Base-by-base conservation (phyloP, 768 basidiomycete species). In the Trametes gibbosa region DNA sequence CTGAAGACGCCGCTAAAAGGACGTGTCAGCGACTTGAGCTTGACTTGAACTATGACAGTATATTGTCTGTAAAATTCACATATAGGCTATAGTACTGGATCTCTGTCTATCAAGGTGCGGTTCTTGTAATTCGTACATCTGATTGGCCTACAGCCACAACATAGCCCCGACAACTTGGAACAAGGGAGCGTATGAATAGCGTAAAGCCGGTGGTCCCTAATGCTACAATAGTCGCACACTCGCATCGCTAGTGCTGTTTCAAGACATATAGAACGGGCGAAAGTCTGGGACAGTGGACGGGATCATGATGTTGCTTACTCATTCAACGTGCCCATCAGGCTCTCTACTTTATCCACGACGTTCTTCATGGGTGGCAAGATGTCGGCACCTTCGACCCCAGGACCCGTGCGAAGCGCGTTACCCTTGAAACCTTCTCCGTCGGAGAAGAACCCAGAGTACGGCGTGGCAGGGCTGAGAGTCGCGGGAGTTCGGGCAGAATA, bases 401-500 rank as follows among this genome's bases (percentile, higher is more conserved):
- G n/a, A n/a, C 21, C 37, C 14, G 16, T 24, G 25, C 41, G 16
- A 3, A 40, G 43, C 5, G 34, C 21, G 21, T 21, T 17, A 9
- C 53, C 60, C 24, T 68, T 69, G 58, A 71, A 71, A 35, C 63
- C 35, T 39, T 68, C 68, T 2, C 59, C 68, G 13, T 64, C 57
- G 14, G 61, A 49, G 61, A 68, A 68, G 56, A 68, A 68, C 23
- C 68, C 68, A 6, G 67, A 69, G 61, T 68, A 70, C 12, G 70
- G 70, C 34, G 70, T 72, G 14, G 69, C 63, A 0, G 70, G 70
- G 41, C 69, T 70, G 10, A 72, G 64, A 25, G 69, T 65, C 32
- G 65, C 65, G 0, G 72, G 69, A 21, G 70, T 73, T n/a, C 68
- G 67, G 17, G 69, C 45, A 35, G 70, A 66, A 50, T 67, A 71